These are phyloP conservation scores for Candida sanyaensis DNA, from an alignment of 1,139 yeast genomes.

Conservation along the genomic window DNA sequence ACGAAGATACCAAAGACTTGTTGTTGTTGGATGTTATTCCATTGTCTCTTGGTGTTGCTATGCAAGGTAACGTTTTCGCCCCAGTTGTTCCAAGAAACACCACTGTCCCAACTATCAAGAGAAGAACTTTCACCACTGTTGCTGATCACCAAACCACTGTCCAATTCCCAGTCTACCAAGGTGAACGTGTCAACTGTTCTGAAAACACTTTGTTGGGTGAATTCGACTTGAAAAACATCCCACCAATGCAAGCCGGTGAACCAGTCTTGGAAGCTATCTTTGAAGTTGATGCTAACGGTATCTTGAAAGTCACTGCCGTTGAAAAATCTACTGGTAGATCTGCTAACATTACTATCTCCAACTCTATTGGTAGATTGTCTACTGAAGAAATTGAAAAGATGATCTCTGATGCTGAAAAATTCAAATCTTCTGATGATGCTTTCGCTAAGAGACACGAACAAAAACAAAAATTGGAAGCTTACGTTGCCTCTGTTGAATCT, in stretches of 20 bases:
- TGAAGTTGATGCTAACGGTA: conserved; percentile 99
- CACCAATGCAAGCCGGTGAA: conserved; percentile 99
- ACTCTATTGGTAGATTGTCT: conserved; percentile 99
- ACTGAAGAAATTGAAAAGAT: conserved; percentile 97
- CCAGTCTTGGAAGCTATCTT: conserved; percentile 99
- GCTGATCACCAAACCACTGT: conserved; percentile 99
- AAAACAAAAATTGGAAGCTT: conserved; percentile 98
- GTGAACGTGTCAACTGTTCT: conserved; percentile 99
- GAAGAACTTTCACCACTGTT: conserved; percentile 99
- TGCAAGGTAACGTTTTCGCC: conserved; percentile 99
- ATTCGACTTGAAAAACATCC: conserved; percentile 98
- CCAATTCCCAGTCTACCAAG: conserved; percentile 99
- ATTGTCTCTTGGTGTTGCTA: conserved; percentile 98
- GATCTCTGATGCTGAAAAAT: conserved; percentile 98
- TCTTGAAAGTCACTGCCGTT: conserved; percentile 98
- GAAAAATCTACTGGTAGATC: conserved; percentile 99
- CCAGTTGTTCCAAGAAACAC: conserved; percentile 99
- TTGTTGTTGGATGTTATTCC: conserved; percentile 98
- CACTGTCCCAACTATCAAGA: conserved; percentile 99
- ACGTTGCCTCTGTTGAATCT: conserved; percentile 96
- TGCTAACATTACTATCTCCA: conserved; percentile 98
- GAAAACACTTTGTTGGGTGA: conserved; percentile 99
- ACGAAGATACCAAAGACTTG: conserved; percentile 96
- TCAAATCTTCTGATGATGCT: conserved; percentile 98
- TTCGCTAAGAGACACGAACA: conserved; percentile 99